These are phyloP conservation scores for Trichopus zeylanicus DNA, from an alignment of 116 monocot genomes.

Conservation along the genomic window DNA sequence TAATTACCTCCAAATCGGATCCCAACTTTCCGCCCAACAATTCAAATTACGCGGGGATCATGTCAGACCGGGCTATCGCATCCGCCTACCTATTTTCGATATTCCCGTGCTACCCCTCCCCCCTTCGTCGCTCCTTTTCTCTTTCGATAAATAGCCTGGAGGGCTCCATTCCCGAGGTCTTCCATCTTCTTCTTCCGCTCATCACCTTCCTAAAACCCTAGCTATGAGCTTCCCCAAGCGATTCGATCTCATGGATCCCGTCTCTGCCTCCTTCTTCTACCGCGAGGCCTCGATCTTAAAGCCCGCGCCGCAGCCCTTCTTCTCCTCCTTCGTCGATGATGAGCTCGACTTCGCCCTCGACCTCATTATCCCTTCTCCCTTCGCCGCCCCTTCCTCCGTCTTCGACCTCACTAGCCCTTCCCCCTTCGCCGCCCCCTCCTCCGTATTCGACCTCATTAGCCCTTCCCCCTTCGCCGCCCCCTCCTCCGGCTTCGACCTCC, in stretches of 20 bases:
- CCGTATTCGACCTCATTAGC: conserved; percentile 16
- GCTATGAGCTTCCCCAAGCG: conserved; percentile 40
- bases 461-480: conserved; percentile 10
- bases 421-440: neutral
- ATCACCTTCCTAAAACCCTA: too few relatives aligned
- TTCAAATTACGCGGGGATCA: neutral
- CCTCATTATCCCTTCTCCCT: conserved; percentile 24
- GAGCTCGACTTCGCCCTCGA: conserved; percentile 39
- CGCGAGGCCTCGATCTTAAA: conserved; percentile 21
- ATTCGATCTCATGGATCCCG: conserved; percentile 38
- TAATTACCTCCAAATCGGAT: neutral
- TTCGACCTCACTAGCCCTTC: conserved; percentile 27
- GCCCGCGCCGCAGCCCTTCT: conserved; percentile 1
- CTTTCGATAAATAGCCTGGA: neutral
- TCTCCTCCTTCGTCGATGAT: conserved; percentile 15
- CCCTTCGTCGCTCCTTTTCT: neutral
- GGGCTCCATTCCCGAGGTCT: neutral
- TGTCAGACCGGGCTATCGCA: neutral
- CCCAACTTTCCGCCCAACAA: neutral
- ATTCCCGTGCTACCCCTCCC: neutral
- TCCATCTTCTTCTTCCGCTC: neutral
- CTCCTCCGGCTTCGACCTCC: conserved; percentile 7
- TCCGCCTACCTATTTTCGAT: neutral
- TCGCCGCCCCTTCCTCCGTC: neutral
- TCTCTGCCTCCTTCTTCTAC: conserved; percentile 15